phyloP scores from a whole-genome alignment of 1,284 basidiomycete species.

The Grifola frondosa region DNA sequence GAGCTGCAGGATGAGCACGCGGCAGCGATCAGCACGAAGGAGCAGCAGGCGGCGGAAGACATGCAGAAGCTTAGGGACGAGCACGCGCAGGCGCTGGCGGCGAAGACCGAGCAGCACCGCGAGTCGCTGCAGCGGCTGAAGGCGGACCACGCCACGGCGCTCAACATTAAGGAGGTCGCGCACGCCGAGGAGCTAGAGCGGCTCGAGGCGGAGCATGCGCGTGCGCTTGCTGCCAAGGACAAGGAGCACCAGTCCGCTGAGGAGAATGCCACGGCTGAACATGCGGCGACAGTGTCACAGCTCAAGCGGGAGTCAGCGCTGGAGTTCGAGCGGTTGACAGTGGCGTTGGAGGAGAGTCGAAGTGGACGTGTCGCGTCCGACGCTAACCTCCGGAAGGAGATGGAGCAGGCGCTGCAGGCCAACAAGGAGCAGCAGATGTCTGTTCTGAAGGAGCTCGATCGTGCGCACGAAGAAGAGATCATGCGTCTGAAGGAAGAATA shows the following conservation, averaged over 20 bases:
- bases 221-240: slow-evolving; percentile 51
- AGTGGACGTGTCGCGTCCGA: slow-evolving; percentile 43
- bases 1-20: slow-evolving; percentile 69
- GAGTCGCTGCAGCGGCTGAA: slow-evolving; percentile 41
- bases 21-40: slow-evolving; percentile 62
- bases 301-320: slow-evolving; percentile 50
- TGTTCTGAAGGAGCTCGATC: slow-evolving; percentile 53
- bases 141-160: slow-evolving; percentile 55
- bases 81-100: slow-evolving; percentile 49
- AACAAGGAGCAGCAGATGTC: slow-evolving; percentile 50
- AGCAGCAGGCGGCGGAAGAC: slow-evolving; percentile 60
- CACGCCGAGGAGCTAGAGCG: slow-evolving; percentile 61
- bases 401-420: slow-evolving; percentile 47
- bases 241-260: slow-evolving; percentile 49
- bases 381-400: slow-evolving; percentile 43
- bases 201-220: slow-evolving; percentile 55
- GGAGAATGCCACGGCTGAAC: slow-evolving; percentile 39
- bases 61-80: slow-evolving; percentile 63
- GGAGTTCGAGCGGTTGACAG: slow-evolving; percentile 51
- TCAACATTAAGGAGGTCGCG: slow-evolving; percentile 59
- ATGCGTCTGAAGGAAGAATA: slow-evolving; percentile 47
- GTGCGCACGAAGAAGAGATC: slow-evolving; percentile 53
- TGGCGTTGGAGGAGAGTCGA: slow-evolving; percentile 44
- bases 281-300: slow-evolving; percentile 40
- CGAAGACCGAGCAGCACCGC: slow-evolving; percentile 60